A percentile compares a stretch with the other conserved stretches of the same genome.
These are phyloP conservation scores for Diplodia intermedia DNA, from an alignment of 2,329 filamentous ascomycete genomes.

Conservation along the genomic window DNA sequence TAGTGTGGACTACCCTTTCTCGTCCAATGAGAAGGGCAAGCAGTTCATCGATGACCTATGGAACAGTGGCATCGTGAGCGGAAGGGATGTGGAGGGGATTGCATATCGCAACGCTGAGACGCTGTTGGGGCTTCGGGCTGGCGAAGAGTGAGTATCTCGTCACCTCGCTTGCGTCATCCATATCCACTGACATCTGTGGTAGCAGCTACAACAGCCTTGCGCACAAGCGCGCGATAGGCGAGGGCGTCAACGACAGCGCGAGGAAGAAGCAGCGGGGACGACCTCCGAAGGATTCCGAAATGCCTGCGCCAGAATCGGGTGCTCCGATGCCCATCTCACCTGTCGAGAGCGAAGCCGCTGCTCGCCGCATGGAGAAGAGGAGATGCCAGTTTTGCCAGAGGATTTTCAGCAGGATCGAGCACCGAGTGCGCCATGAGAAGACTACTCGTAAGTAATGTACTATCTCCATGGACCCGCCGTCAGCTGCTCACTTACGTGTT, in stretches of 20 bases:
- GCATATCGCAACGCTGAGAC: constrained; percentile 59
- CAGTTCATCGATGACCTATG: constrained; percentile 58
- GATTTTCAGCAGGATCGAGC: constrained; percentile 30
- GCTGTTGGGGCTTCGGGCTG: constrained; percentile 33
- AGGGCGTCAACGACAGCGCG: constrained; percentile 20
- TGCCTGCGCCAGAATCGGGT: not conserved
- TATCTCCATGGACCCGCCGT: not conserved
- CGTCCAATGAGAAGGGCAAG: constrained; percentile 56
- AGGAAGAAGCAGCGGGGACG: constrained; percentile 11
- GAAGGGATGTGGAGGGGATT: constrained; percentile 58
- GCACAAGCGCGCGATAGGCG: constrained; percentile 4
- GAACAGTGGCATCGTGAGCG: constrained; percentile 57
- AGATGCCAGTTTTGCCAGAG: constrained; percentile 27
- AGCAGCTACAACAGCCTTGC: constrained; percentile 1
- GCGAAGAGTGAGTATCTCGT: constrained; percentile 22
- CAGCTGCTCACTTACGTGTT: not conserved
- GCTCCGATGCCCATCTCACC: constrained; percentile 2
- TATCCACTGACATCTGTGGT: not conserved
- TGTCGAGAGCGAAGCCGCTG: constrained; percentile 4
- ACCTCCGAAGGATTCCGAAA: constrained; percentile 10
- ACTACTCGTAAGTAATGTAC: constrained; percentile 23
- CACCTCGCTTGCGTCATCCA: not conserved
- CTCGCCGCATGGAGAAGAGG: constrained; percentile 24
- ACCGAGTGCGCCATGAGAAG: constrained; percentile 28
- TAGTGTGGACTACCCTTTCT: constrained; percentile 52